phyloP scores from a whole-genome alignment of 257 asterid genomes.

The Agastache rugosa region DNA sequence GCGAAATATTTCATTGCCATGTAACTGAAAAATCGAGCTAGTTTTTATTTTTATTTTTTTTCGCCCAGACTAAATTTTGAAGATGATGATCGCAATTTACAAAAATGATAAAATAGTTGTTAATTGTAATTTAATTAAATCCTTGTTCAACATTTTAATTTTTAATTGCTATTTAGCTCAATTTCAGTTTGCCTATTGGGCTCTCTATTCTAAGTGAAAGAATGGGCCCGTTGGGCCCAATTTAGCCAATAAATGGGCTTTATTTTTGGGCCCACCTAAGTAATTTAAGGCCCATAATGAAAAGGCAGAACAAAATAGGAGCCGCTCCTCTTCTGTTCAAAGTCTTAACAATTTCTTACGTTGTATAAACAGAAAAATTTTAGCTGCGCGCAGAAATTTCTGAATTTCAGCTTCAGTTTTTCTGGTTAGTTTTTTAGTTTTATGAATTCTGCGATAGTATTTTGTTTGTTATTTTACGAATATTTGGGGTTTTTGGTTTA shows the following conservation, averaged over 20 bases:
- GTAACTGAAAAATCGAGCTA: no score
- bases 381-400: not conserved
- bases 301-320: not conserved
- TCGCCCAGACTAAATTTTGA: no score
- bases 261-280: not conserved
- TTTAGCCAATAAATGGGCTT: not conserved
- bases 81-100: no score
- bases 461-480: not conserved
- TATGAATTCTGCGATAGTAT: not conserved
- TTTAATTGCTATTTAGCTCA: no score
- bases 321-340: not conserved
- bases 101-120: no score
- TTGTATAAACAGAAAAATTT: not conserved
- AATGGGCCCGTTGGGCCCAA: not conserved
- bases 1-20: no score
- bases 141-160: no score
- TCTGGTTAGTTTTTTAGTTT: slow-evolving; percentile 12
- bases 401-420: not conserved
- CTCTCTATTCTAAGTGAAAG: no score
- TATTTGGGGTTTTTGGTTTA: not conserved
- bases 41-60: no score
- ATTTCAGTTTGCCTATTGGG: not conserved
- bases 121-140: no score
- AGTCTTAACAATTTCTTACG: not conserved
- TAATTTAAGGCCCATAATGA: not conserved